Evolutionary conservation across 257 asterid species (phyloP).

Genomic region (Catharanthus roseus): DNA sequence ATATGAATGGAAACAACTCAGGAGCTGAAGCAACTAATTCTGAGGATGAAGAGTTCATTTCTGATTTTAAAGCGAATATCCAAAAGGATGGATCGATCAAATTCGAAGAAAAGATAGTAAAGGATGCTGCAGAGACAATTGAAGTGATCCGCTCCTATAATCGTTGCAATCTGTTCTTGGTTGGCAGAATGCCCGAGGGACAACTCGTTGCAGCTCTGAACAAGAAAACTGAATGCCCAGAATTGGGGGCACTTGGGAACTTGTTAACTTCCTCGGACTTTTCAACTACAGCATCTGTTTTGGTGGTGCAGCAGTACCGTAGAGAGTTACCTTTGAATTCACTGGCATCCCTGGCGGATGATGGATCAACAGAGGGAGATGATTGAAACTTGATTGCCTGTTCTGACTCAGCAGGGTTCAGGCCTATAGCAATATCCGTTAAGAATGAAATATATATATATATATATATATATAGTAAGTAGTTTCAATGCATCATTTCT

Average conservation of each 20-base stretch:
- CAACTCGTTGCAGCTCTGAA: constrained; percentile 30
- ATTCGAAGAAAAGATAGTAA: constrained; percentile 29
- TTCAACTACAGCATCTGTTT: constrained; percentile 43
- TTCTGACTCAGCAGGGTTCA: background rate
- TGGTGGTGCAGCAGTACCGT: constrained; percentile 54
- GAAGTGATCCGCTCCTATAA: constrained; percentile 15
- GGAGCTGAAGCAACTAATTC: constrained; percentile 10
- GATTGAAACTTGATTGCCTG: background rate
- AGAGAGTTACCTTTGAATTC: constrained; percentile 2
- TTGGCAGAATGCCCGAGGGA: constrained; percentile 42
- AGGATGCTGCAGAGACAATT: constrained; percentile 19
- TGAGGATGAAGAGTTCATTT: constrained; percentile 25
- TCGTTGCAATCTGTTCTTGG: constrained; percentile 33
- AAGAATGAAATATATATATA: background rate
- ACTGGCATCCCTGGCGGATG: background rate
- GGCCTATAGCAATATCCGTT: background rate
- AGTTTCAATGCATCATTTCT: background rate
- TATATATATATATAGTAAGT: background rate
- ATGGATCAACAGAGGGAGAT: background rate
- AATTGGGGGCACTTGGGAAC: constrained; percentile 49
- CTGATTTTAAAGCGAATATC: constrained; percentile 21
- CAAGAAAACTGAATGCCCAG: constrained; percentile 40
- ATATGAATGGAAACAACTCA: background rate
- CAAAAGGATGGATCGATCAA: constrained; percentile 25
- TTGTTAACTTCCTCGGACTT: constrained; percentile 35